Percentiles rank a stretch among this genome's conserved stretches.
phyloP scores from a whole-genome alignment of 192 early-diverging fungal species.

The Fimicolochytrium jonesii region DNA sequence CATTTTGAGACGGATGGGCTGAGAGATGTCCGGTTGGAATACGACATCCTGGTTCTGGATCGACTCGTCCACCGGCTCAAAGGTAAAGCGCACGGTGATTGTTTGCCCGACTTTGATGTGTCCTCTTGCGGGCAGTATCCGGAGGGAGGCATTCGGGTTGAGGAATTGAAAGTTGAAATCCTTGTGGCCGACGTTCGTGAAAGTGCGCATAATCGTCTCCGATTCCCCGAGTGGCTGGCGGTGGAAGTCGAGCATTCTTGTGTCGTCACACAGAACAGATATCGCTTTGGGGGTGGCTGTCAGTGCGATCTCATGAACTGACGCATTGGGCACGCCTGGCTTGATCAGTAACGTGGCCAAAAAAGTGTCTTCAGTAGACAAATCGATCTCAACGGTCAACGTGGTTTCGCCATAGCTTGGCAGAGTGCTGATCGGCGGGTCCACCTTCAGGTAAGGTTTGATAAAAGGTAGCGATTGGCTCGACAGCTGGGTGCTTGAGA shows the following conservation, averaged over 20 bases:
- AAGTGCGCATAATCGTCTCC: conserved; percentile 46
- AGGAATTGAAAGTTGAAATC: conserved; percentile 44
- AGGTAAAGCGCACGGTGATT: conserved; percentile 47
- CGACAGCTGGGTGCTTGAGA: conserved; percentile 41
- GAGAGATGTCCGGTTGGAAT: conserved; percentile 58
- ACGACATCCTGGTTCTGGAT: conserved; percentile 49
- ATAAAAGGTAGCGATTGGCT: conserved; percentile 40
- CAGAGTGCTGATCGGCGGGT: conserved; percentile 39
- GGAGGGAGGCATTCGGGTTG: conserved; percentile 44
- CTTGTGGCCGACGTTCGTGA: conserved; percentile 61
- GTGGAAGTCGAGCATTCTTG: conserved; percentile 53
- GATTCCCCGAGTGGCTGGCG: conserved; percentile 56
- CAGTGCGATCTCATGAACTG: conserved; percentile 52
- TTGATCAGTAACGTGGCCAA: conserved; percentile 51
- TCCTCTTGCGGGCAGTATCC: conserved; percentile 41
- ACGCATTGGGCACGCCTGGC: conserved; percentile 45
- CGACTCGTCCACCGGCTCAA: conserved; percentile 49
- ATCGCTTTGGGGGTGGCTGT: conserved; percentile 61
- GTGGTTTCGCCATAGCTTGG: conserved; percentile 52
- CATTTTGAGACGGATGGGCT: conserved; percentile 57
- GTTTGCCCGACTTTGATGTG: conserved; percentile 48
- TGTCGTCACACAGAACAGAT: conserved; percentile 57
- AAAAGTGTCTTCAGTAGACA: conserved; percentile 59
- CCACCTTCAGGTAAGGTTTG: conserved; percentile 45
- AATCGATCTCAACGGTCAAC: conserved; percentile 48